phyloP scores from a whole-genome alignment of 306 rosid genomes.

The Rubus idaeus region DNA sequence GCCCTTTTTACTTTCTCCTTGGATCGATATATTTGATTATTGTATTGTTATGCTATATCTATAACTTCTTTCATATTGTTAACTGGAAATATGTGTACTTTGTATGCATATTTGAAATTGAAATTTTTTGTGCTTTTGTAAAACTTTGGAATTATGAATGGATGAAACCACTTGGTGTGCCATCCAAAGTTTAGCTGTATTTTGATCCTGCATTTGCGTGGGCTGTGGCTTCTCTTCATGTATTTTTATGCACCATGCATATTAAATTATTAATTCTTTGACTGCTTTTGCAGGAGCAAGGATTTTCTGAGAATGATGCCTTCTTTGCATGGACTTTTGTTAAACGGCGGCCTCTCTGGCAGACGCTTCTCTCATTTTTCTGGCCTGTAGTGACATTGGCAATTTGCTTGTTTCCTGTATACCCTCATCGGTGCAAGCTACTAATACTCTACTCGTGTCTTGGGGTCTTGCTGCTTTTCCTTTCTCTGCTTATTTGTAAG shows the following conservation, averaged over 20 bases:
- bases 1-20: not conserved
- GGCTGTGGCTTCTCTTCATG: not conserved
- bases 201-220: not conserved
- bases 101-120: not conserved
- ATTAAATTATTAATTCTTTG: slow-evolving; percentile 35
- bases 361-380: slow-evolving; percentile 93
- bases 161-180: not conserved
- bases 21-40: not conserved
- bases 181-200: not conserved
- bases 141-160: not conserved
- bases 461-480: slow-evolving; percentile 80
- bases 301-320: slow-evolving; percentile 87
- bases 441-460: slow-evolving; percentile 92
- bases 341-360: slow-evolving; percentile 92
- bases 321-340: slow-evolving; percentile 98
- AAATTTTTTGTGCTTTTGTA: not conserved
- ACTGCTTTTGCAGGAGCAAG: slow-evolving; percentile 73
- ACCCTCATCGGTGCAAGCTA: slow-evolving; percentile 93
- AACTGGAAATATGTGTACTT: not conserved
- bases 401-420: slow-evolving; percentile 96
- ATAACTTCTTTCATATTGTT: not conserved
- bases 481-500: slow-evolving; percentile 82
- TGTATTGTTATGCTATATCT: not conserved
- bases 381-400: slow-evolving; percentile 99
- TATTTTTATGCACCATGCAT: slow-evolving; percentile 11